Evolutionary conservation across 2,329 filamentous ascomycete genomes (phyloP).

Genomic region (Claviceps sp.): DNA sequence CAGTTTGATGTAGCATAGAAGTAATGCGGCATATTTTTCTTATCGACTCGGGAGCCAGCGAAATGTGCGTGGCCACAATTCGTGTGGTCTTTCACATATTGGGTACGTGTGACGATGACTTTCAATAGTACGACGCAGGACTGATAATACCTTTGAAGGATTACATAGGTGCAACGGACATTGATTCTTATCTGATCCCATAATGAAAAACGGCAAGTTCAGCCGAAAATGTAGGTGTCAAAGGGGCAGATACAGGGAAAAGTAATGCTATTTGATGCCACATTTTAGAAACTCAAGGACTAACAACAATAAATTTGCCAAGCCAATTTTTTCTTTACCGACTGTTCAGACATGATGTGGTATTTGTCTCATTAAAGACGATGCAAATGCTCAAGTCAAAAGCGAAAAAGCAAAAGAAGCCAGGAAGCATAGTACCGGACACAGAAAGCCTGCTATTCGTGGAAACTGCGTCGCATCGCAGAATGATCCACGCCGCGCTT

Average conservation of each 20-base stretch:
- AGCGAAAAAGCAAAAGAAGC: not conserved
- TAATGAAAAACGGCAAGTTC: not conserved
- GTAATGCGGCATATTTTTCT: not conserved
- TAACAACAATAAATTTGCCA: too few relatives aligned
- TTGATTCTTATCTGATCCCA: too few relatives aligned
- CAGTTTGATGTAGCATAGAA: not conserved
- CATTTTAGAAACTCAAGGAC: not conserved
- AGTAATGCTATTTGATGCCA: not conserved
- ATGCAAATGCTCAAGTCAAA: not conserved
- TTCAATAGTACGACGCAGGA: too few relatives aligned
- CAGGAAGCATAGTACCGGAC: not conserved
- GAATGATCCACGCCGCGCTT: not conserved
- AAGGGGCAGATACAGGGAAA: not conserved
- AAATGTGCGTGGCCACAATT: not conserved
- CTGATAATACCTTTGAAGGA: not conserved
- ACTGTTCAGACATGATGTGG: slow-evolving; percentile 3
- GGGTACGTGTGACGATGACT: too few relatives aligned
- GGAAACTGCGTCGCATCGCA: not conserved
- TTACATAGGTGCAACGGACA: not conserved
- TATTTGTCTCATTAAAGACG: not conserved
- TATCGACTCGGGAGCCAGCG: not conserved
- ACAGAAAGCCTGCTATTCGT: not conserved
- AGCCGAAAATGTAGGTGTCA: not conserved
- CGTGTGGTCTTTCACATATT: not conserved
- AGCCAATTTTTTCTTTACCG: not conserved